Percentiles rank a stretch among this genome's conserved stretches.
phyloP scores from a whole-genome alignment of 2,329 filamentous ascomycete genomes.

The Colletotrichum tabaci region DNA sequence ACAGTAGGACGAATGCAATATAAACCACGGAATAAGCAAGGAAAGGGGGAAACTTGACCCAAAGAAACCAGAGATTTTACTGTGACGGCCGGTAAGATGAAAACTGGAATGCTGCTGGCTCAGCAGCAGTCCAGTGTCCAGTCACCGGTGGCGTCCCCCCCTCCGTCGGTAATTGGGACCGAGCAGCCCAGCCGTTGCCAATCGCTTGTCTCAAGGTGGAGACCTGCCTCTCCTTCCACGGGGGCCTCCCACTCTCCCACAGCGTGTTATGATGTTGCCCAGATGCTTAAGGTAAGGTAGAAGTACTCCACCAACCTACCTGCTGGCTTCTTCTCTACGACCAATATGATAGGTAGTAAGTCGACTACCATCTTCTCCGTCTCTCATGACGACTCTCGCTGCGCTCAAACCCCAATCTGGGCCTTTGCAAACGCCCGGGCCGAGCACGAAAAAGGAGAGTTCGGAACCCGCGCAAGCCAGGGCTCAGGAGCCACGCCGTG shows the following conservation, averaged over 20 bases:
- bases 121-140: not conserved
- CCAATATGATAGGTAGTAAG: not conserved
- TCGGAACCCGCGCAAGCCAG: conserved; percentile 11
- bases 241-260: not conserved
- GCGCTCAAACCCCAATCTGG: not conserved
- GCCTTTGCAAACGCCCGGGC: conserved; percentile 6
- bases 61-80: conserved; percentile 24
- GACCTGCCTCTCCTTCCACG: not conserved
- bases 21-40: conserved; percentile 29
- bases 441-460: conserved; percentile 18
- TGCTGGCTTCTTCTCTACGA: not conserved
- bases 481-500: conserved; percentile 19
- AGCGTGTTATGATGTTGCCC: too few species aligned
- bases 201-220: conserved; percentile 27
- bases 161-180: conserved; percentile 38
- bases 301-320: too few species aligned
- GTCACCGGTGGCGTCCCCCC: not conserved
- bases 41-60: conserved; percentile 23
- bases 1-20: conserved; percentile 15
- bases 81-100: conserved; percentile 32
- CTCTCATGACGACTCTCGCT: conserved; percentile 2
- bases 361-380: not conserved
- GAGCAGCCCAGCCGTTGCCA: conserved; percentile 36
- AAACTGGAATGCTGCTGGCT: conserved; percentile 6
- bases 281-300: too few species aligned